These are phyloP conservation scores for Sindora glabra DNA, from an alignment of 306 rosid species.

Conservation along the genomic window DNA sequence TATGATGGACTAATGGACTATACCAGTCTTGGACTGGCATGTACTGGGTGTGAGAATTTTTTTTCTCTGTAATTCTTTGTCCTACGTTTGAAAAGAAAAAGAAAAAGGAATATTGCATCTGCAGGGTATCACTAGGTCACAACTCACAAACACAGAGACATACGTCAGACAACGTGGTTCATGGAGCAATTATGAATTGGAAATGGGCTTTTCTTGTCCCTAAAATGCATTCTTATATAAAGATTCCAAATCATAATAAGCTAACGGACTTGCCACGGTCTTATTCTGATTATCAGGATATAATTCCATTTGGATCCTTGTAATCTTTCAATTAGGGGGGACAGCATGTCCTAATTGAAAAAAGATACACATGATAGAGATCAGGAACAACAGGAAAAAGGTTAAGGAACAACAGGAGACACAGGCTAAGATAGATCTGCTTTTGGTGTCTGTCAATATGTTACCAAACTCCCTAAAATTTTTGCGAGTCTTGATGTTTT, in stretches of 20 bases:
- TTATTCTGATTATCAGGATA: neutral
- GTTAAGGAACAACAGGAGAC: neutral
- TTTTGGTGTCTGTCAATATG: slow-evolving; percentile 24
- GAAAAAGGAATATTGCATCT: no score
- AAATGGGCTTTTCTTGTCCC: neutral
- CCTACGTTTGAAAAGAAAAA: no score
- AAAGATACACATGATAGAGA: neutral
- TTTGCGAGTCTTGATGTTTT: no score
- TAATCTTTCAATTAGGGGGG: neutral
- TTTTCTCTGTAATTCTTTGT: no score
- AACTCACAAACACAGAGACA: neutral
- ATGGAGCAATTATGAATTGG: neutral
- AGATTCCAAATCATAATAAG: neutral
- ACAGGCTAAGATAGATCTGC: slow-evolving; percentile 13
- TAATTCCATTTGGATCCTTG: neutral
- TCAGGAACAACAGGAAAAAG: neutral
- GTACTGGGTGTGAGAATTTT: no score
- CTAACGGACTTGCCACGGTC: neutral
- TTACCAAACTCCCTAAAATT: slow-evolving; percentile 1
- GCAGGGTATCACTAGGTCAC: neutral
- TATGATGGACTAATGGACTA: no score
- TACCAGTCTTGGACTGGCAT: no score
- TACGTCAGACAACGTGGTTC: neutral
- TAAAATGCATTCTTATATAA: neutral
- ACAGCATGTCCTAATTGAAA: slow-evolving; percentile 15